Base-by-base conservation (phyloP, 306 rosid genomes). In the Medicago ruthenica region DNA sequence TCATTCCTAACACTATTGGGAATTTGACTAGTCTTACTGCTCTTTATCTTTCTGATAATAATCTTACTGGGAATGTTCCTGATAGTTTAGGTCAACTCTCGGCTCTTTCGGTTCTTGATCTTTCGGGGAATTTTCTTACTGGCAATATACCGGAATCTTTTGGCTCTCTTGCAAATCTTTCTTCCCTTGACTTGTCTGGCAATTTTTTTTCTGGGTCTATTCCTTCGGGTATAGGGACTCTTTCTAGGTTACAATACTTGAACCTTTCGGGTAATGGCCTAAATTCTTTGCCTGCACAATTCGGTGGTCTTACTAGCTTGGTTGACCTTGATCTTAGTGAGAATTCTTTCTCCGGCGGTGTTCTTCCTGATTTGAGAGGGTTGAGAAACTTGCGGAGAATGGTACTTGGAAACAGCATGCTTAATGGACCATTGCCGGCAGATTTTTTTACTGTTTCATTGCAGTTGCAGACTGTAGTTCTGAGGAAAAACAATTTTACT, bases 321-420 rank as follows among this genome's bases (percentile, higher is more conserved):
- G 84, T 90, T 83, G 96, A 89, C 88, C 90, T 95, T 86, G 98
- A 92, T 82, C 90, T 95, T 50, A 85, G 96, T 77, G 73, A 68
- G 77, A 95, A 95, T 86, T 69, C 80, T 50, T 86, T 94, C 63
- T 66, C 80, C 1, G 93, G 92, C 7, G 24, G 81, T 8, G 40
- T 88, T 76, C 87, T 89, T 60, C 53, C 15, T n/a, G 91, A 73
- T 67, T 88, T 91, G 73, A 85, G 67, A 17, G 86, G 85, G 62
- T 77, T 87, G 68, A 86, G 81, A 81, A 90, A 63, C 91, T 85
- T 94, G 92, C 81, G 9, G 63, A 86, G 62, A 76, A 31, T 93
- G 86, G 15, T 80, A 37, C 76, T 93, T 22, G 80, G 83, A 16
- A 83, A 78, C 74, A 91, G 86, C 83, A 83, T 68, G 37, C 88